phyloP scores from a whole-genome alignment of 306 rosid species.

The Cajanus cajan region DNA sequence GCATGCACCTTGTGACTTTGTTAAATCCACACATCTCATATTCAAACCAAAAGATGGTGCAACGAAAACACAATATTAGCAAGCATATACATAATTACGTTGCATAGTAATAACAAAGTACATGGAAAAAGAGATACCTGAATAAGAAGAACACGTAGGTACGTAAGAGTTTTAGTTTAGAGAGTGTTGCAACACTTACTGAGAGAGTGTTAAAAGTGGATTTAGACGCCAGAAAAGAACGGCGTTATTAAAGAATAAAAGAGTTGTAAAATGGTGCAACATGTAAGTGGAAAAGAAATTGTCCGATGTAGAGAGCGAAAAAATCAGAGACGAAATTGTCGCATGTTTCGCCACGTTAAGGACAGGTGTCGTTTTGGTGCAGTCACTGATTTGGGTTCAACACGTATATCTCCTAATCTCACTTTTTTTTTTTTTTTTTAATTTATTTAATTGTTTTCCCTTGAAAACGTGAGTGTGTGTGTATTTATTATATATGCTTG shows the following conservation, averaged over 20 bases:
- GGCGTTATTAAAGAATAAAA: not conserved
- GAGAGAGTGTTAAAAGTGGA: no score
- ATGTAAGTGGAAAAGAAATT: not conserved
- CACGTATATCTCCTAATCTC: constrained; percentile 32
- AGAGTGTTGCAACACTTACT: not conserved
- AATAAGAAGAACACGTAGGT: not conserved
- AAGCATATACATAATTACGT: not conserved
- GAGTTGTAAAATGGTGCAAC: not conserved
- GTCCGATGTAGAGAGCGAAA: not conserved
- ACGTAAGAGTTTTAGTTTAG: not conserved
- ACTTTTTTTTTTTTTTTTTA: not conserved
- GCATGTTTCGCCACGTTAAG: constrained; percentile 39
- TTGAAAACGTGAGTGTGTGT: not conserved
- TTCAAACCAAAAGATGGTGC: not conserved
- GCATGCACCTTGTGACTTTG: not conserved
- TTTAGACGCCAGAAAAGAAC: not conserved
- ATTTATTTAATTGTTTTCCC: no score
- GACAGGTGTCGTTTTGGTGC: constrained; percentile 42
- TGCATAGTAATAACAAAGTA: not conserved
- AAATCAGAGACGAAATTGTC: not conserved
- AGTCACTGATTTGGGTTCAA: not conserved
- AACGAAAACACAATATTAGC: not conserved
- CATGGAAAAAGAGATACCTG: not conserved
- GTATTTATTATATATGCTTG: no score
- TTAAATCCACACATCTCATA: not conserved